Evolutionary conservation across 1,284 basidiomycete species (phyloP), one percentile per base, ranked within the genome.

Genomic region (Cutaneotrichosporon cutaneum): DNA sequence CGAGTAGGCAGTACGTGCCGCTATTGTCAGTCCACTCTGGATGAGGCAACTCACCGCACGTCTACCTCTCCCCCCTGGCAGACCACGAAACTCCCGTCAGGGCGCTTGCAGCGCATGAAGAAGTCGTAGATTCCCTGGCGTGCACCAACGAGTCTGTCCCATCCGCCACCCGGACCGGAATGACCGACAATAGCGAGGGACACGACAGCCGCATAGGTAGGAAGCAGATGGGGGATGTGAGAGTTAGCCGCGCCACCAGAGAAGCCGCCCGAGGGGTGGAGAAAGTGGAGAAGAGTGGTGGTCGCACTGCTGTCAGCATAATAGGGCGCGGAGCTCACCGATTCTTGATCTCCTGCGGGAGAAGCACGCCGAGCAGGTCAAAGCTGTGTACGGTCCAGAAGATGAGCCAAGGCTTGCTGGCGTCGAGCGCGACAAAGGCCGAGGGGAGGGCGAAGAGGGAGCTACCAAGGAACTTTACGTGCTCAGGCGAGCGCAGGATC

Each of bases 1-100:
- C 85, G 14, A 91, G 81, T 0, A 90, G 83, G 71, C 90, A 90
- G 74, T 92, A 92, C 26, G 85, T 86, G 0, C 88, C 90, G 27
- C 89, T 88, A 68, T 16, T n/a, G 39, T 54, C 32, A 56, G 32
- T n/a, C 66, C 66, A 68, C 63, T 63, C 54, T 59, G 58, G 4
- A 6, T n/a, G 14, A 50, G 52, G 4, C 0, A 10, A 77, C 85
- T 59, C 68, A 90, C 89, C 92, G 85, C 27, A 97, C 92, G 71
- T 99, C 96, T 11, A 98, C 89, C 78, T 99, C 95, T 30, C 89
- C 92, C 50, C 91, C 85, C 55, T 86, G 83, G 24, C 92, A 86
- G 16, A 99, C 95, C 27, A 91, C 83, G 77, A 98, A 99, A 0
- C 93, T 94, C 0, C 96, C 96, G 74, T 99, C 94, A 0, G 88